Evolutionary conservation across 805 yeast species (phyloP), one percentile per base, ranked within the genome.

Genomic region (Scheffersomyces amazonensis): DNA sequence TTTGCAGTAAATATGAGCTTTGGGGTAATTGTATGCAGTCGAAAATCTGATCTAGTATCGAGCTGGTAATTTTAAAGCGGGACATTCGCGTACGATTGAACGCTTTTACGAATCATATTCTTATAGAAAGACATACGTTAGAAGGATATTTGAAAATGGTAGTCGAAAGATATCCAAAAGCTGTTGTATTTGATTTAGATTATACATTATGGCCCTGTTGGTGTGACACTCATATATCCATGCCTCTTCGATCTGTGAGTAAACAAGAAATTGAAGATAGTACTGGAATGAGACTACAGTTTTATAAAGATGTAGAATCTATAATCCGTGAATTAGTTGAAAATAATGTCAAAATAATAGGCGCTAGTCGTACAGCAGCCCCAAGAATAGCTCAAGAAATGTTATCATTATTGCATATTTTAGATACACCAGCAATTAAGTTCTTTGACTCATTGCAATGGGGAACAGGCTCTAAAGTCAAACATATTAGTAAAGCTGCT

Each of bases 201-300:
- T 84, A 80, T 52, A 84, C 93, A 0, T 58, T 84, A 23, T 84
- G 93, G 93, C 90, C 85, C 36, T 79, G 82, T 44, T 84, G 90
- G 90, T 83, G 90, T 57, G 90, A 84, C 49, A 83, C 87, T 1
- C 90, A 84, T 51, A 69, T 85, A 16, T 56, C 67, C 2, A 62
- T 76, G 6, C 90, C 90, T 0, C 41, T 81, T 16, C 66, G 64
- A 37, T 51, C 65, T n/a, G 39, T 43, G 15, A 50, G 60, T 12
- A 61, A 61, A 10, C 50, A 58, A 12, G 51, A 58, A 3, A 66
- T 81, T 2, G 61, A 66, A 1, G 91, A 84, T 49, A 61, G 66
- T 34, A 55, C 67, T 41, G 87, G 87, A 0, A 77, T 65, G 47
- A 63, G 70, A 30, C 62, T 86, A 12, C 55, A 76, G 0, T 72